A percentile compares a stretch with the other conserved stretches of the same genome.
Evolutionary conservation across 805 yeast species (phyloP).

Genomic region (Wickerhamiella australiensis): DNA sequence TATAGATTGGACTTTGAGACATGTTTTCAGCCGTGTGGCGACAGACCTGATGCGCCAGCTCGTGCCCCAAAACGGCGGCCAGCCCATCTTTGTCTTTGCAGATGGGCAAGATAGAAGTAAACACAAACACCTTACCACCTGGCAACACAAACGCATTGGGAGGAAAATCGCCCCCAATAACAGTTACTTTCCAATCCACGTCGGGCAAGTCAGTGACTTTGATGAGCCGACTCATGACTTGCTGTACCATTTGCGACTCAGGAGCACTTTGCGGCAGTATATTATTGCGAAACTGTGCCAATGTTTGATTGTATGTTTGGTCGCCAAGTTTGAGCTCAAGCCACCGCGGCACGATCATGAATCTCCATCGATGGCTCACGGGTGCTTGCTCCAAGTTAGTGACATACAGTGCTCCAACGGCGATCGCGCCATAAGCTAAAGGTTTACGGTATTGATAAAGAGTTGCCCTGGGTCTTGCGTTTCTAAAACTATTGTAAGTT

Average conservation of each 20-base stretch:
- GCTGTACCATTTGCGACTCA: slow-evolving; percentile 40
- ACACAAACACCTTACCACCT: slow-evolving; percentile 90
- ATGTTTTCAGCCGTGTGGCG: slow-evolving; percentile 80
- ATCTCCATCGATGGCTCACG: slow-evolving; percentile 56
- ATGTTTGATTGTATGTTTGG: slow-evolving; percentile 47
- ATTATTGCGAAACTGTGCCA: slow-evolving; percentile 39
- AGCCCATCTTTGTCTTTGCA: slow-evolving; percentile 77
- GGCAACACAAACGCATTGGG: slow-evolving; percentile 97
- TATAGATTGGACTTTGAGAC: slow-evolving; percentile 62
- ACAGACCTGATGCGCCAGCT: slow-evolving; percentile 86
- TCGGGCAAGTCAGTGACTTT: slow-evolving; percentile 23
- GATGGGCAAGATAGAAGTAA: slow-evolving; percentile 62
- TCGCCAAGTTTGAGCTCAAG: slow-evolving; percentile 54
- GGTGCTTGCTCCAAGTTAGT: slow-evolving; percentile 70
- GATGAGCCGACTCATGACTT: slow-evolving; percentile 54
- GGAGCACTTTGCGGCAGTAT: slow-evolving; percentile 58
- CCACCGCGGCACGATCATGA: slow-evolving; percentile 59
- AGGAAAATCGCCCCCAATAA: slow-evolving; percentile 58
- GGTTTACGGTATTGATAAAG: slow-evolving; percentile 15
- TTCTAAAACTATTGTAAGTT: slow-evolving; percentile 17
- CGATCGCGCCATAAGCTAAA: slow-evolving; percentile 23
- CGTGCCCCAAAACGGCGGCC: slow-evolving; percentile 93
- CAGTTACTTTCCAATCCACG: slow-evolving; percentile 65
- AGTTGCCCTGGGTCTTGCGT: slow-evolving; percentile 12
- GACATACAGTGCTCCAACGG: slow-evolving; percentile 31